These are phyloP conservation scores for Fraxinus quadrangulata DNA, from an alignment of 257 asterid species.

Conservation along the genomic window DNA sequence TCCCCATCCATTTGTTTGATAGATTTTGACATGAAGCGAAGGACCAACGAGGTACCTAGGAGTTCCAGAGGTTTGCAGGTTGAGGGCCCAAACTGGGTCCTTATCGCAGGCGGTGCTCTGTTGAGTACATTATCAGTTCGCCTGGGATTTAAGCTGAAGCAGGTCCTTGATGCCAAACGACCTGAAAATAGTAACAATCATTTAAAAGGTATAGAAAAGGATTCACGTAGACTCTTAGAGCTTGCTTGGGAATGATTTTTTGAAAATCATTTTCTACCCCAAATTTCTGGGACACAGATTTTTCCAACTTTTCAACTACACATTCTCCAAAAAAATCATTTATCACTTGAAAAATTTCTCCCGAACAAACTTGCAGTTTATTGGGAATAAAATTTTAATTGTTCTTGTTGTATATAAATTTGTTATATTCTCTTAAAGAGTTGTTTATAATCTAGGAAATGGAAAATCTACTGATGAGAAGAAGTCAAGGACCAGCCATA, in stretches of 20 bases:
- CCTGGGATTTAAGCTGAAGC: conserved; percentile 84
- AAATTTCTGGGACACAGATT: too few species aligned
- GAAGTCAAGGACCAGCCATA: conserved; percentile 37
- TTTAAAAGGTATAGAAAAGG: conserved; percentile 45
- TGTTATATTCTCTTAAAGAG: not conserved
- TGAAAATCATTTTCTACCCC: too few species aligned
- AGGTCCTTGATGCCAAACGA: conserved; percentile 64
- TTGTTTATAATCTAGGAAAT: conserved; percentile 42
- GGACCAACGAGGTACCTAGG: conserved; percentile 45
- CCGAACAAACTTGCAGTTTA: not conserved
- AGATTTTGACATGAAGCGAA: conserved; percentile 56
- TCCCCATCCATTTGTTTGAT: conserved; percentile 23
- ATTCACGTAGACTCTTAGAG: not conserved
- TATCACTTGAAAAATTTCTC: too few species aligned
- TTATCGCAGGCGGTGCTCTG: conserved; percentile 81
- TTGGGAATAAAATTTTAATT: not conserved
- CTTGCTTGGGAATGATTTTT: too few species aligned
- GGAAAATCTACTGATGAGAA: conserved; percentile 40
- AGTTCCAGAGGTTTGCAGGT: conserved; percentile 49
- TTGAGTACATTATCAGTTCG: conserved; percentile 76
- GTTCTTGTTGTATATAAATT: not conserved
- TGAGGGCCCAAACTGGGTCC: conserved; percentile 81
- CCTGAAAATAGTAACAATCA: conserved; percentile 39
- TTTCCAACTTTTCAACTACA: too few species aligned
- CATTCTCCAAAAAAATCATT: too few species aligned